A percentile compares a stretch with the other conserved stretches of the same genome.
These are phyloP conservation scores for Rubia peregrina DNA, from an alignment of 305 asterid species.

Conservation along the genomic window DNA sequence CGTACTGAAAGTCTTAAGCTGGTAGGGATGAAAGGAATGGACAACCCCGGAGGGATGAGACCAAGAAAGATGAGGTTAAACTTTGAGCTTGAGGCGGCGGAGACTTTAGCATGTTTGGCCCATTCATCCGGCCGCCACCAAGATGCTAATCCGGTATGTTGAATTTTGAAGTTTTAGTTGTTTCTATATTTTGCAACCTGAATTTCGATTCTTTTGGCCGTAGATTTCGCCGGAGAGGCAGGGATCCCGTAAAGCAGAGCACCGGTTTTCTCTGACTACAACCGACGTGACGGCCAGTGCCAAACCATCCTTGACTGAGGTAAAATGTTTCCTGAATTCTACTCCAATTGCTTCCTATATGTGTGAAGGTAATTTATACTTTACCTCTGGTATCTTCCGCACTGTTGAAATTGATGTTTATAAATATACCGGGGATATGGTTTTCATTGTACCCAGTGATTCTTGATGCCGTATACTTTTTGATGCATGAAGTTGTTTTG, in stretches of 20 bases:
- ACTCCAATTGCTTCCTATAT: not conserved
- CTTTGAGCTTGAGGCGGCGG: conserved; percentile 21
- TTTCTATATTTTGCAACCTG: not conserved
- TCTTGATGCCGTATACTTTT: not conserved
- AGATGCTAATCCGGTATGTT: not conserved
- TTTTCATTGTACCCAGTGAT: no score
- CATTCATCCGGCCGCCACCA: not conserved
- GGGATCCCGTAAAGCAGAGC: not conserved
- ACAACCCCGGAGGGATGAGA: not conserved
- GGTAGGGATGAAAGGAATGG: not conserved
- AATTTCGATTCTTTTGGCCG: not conserved
- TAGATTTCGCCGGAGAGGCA: not conserved
- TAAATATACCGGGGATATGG: no score
- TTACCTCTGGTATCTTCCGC: no score
- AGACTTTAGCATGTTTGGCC: conserved; percentile 14
- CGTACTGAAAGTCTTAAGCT: no score
- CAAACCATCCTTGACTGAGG: conserved; percentile 42
- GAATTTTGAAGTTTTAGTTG: not conserved
- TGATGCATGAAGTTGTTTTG: not conserved
- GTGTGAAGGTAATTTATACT: no score
- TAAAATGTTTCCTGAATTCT: conserved; percentile 2
- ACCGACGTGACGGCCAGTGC: conserved; percentile 25
- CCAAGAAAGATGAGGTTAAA: not conserved
- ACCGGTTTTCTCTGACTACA: not conserved
- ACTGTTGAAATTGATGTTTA: no score